These are phyloP conservation scores for Volvariella volvacea DNA, from an alignment of 1,284 basidiomycete genomes.

Conservation along the genomic window DNA sequence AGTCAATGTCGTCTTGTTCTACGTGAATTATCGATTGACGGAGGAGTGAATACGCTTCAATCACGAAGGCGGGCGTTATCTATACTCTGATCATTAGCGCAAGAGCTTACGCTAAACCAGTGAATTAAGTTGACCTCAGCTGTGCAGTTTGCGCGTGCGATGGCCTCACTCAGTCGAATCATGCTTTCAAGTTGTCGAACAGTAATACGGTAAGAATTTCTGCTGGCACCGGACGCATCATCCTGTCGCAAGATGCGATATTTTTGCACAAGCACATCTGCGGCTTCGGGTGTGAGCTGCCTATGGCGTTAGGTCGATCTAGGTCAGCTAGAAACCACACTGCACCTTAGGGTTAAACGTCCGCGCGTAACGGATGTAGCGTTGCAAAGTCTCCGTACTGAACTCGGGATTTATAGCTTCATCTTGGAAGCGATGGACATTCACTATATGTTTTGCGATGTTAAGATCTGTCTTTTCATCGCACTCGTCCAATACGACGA, in stretches of 20 bases:
- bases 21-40: constrained; percentile 99
- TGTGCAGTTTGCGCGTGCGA: constrained; percentile 94
- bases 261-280: constrained; percentile 92
- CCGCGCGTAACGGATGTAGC: constrained; percentile 94
- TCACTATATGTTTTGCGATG: constrained; percentile 96
- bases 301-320: neutral
- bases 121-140: constrained; percentile 52
- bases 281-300: constrained; percentile 88
- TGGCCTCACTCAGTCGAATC: constrained; percentile 95
- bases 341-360: constrained; percentile 93
- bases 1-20: constrained; percentile 97
- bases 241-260: constrained; percentile 92
- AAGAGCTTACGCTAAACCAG: neutral
- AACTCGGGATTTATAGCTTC: constrained; percentile 95
- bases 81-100: constrained; percentile 20
- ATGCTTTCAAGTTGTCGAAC: constrained; percentile 96
- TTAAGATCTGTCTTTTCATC: constrained; percentile 90
- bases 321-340: constrained; percentile 8
- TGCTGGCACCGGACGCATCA: constrained; percentile 81
- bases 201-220: constrained; percentile 93
- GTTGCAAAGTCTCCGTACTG: constrained; percentile 91
- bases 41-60: constrained; percentile 91
- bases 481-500: constrained; percentile 97
- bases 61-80: constrained; percentile 91
- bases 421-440: constrained; percentile 94